These are phyloP conservation scores for Boletus bicolor DNA, from an alignment of 768 basidiomycete species.

Conservation along the genomic window DNA sequence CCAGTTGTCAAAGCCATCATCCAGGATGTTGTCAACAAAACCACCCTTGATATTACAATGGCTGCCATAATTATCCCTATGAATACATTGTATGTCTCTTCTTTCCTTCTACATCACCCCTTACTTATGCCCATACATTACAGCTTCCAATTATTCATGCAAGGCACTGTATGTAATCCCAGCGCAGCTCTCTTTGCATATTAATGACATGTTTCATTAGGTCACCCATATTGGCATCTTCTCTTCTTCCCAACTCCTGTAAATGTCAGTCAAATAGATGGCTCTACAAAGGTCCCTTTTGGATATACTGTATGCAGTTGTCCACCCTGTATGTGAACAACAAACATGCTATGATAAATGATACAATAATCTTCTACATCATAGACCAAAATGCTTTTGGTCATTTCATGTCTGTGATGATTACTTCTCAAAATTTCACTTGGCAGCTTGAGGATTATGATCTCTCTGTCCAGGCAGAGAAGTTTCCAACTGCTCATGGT, in stretches of 20 bases:
- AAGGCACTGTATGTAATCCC: constrained; percentile 46
- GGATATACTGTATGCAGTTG: constrained; percentile 55
- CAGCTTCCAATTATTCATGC: constrained; percentile 52
- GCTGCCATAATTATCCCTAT: constrained; percentile 50
- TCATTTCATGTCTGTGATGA: constrained; percentile 58
- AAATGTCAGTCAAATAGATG: constrained; percentile 55
- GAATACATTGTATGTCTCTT: constrained; percentile 51
- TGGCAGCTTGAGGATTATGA: constrained; percentile 60
- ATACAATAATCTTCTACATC: constrained; percentile 57
- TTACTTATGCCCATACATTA: constrained; percentile 15
- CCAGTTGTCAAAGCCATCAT: constrained; percentile 66
- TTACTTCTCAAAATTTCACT: constrained; percentile 63
- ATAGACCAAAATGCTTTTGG: constrained; percentile 55
- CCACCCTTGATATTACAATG: constrained; percentile 49
- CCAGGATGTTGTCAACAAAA: constrained; percentile 58
- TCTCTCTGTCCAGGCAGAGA: constrained; percentile 60
- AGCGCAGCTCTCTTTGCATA: not conserved
- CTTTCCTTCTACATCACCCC: not conserved
- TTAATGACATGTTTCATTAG: constrained; percentile 27
- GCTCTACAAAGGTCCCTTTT: constrained; percentile 45
- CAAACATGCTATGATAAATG: constrained; percentile 60
- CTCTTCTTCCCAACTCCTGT: constrained; percentile 55
- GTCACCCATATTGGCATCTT: constrained; percentile 68
- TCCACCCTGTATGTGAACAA: constrained; percentile 44
- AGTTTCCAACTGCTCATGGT: constrained; percentile 64